Conservation (phyloP, 1,284 basidiomycete species). For the Cutaneotrichosporon sp. region DNA sequence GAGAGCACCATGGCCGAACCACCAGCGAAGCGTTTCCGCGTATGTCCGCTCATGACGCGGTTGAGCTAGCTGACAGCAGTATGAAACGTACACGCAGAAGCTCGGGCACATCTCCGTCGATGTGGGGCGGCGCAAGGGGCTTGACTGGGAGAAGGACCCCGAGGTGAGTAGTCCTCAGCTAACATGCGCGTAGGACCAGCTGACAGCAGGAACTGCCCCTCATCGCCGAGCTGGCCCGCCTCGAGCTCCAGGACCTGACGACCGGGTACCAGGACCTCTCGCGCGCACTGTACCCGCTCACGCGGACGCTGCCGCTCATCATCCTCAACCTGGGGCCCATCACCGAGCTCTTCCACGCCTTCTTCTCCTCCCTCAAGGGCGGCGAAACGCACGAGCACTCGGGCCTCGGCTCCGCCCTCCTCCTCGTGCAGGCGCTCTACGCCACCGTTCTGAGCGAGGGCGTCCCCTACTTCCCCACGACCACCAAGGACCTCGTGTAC, state of each 20-base stretch:
- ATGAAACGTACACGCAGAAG: slow-evolving; percentile 49
- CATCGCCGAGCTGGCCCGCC: slow-evolving; percentile 48
- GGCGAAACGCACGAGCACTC: slow-evolving; percentile 43
- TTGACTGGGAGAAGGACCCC: slow-evolving; percentile 50
- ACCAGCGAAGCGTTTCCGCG: slow-evolving; percentile 48
- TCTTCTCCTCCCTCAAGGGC: slow-evolving; percentile 57
- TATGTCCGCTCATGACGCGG: slow-evolving; percentile 18
- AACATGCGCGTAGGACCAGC: slow-evolving; percentile 21
- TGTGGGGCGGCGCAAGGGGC: slow-evolving; percentile 45
- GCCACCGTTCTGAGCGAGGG: slow-evolving; percentile 56
- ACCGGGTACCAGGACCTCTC: slow-evolving; percentile 73
- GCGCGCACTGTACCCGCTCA: slow-evolving; percentile 62
- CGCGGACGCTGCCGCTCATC: slow-evolving; percentile 75
- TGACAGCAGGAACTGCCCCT: slow-evolving; percentile 37
- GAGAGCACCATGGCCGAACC: slow-evolving; percentile 40
- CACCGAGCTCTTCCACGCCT: slow-evolving; percentile 43
- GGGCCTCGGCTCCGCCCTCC: slow-evolving; percentile 47
- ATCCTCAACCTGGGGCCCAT: slow-evolving; percentile 76
- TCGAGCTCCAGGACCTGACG: slow-evolving; percentile 67
- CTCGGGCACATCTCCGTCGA: slow-evolving; percentile 49
- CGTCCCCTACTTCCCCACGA: slow-evolving; percentile 33
- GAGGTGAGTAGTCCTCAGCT: slow-evolving; percentile 30
- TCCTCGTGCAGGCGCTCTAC: slow-evolving; percentile 47
- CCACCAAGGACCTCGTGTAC: slow-evolving; percentile 34
- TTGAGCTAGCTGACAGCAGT: slow-evolving; percentile 28